Conservation (phyloP, 2,329 filamentous ascomycete genomes). For the Lasiodiplodia citricola region DNA sequence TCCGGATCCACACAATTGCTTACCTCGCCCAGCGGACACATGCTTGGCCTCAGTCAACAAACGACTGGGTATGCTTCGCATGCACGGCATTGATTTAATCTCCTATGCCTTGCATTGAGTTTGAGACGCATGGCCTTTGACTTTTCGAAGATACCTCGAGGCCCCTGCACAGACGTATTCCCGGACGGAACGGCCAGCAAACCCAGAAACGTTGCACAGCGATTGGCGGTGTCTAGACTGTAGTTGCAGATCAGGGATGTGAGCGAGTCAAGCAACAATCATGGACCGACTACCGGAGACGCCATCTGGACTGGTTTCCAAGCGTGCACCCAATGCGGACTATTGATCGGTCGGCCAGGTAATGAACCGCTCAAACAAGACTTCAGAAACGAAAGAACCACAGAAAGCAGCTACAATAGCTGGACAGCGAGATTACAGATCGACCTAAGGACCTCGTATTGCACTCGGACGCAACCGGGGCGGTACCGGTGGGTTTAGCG, state of each 20-base stretch:
- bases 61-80: not conserved
- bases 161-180: too few relatives aligned
- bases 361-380: not conserved
- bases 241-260: not conserved
- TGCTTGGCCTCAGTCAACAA: too few relatives aligned
- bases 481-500: not conserved
- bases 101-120: too few relatives aligned
- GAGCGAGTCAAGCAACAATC: not conserved
- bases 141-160: too few relatives aligned
- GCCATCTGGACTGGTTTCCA: not conserved
- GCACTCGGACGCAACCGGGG: not conserved
- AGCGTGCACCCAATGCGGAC: not conserved
- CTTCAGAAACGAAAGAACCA: not conserved
- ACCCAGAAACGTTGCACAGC: not conserved
- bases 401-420: not conserved
- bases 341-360: not conserved
- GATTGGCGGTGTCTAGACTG: not conserved
- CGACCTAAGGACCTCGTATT: conserved; percentile 15
- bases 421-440: conserved; percentile 18
- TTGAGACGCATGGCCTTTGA: too few relatives aligned
- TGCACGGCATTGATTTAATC: not conserved
- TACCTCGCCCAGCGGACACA: too few relatives aligned
- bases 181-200: too few relatives aligned
- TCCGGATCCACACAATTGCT: too few relatives aligned
- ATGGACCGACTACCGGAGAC: not conserved